Conservation (phyloP, 352 stramenopile genomes). For the Pythium phragmiticola region DNA sequence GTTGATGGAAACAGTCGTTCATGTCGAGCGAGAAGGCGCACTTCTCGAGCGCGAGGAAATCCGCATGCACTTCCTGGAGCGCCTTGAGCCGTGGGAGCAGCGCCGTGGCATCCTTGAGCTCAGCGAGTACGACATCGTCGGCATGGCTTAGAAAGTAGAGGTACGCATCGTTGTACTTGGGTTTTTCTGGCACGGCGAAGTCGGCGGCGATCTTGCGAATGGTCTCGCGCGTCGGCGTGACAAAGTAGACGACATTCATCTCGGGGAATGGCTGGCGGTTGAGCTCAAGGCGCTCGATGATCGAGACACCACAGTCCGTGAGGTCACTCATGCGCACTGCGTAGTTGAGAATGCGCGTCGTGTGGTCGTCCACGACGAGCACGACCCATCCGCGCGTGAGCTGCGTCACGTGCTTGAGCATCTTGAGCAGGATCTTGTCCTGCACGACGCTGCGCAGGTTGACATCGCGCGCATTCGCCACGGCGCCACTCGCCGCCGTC, state of each 20-base stretch:
- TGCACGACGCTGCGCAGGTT: slow-evolving; percentile 80
- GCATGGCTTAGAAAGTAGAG: slow-evolving; percentile 93
- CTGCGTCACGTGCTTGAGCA: slow-evolving; percentile 81
- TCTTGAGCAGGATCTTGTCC: slow-evolving; percentile 77
- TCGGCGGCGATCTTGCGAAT: slow-evolving; percentile 84
- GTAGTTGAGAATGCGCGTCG: slow-evolving; percentile 92
- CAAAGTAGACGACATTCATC: slow-evolving; percentile 96
- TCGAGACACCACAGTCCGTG: slow-evolving; percentile 95
- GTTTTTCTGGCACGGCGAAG: slow-evolving; percentile 70
- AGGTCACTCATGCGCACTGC: slow-evolving; percentile 98
- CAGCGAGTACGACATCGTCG: slow-evolving; percentile 67
- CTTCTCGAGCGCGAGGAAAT: slow-evolving; percentile 95
- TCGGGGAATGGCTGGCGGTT: slow-evolving; percentile 95
- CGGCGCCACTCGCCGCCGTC: slow-evolving; percentile 23
- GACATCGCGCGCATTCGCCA: slow-evolving; percentile 52
- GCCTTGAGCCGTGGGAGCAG: slow-evolving; percentile 83
- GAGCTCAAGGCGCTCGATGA: slow-evolving; percentile 96
- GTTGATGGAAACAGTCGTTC: slow-evolving; percentile 59
- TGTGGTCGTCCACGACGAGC: slow-evolving; percentile 94
- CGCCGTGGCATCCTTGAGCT: slow-evolving; percentile 82
- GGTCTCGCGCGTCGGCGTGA: slow-evolving; percentile 85
- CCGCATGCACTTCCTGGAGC: slow-evolving; percentile 95
- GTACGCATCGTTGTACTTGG: slow-evolving; percentile 93
- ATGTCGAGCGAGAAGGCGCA: slow-evolving; percentile 95
- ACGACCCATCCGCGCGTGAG: slow-evolving; percentile 84